Conservation (phyloP, 768 basidiomycete genomes). For the Mycena belliarum region DNA sequence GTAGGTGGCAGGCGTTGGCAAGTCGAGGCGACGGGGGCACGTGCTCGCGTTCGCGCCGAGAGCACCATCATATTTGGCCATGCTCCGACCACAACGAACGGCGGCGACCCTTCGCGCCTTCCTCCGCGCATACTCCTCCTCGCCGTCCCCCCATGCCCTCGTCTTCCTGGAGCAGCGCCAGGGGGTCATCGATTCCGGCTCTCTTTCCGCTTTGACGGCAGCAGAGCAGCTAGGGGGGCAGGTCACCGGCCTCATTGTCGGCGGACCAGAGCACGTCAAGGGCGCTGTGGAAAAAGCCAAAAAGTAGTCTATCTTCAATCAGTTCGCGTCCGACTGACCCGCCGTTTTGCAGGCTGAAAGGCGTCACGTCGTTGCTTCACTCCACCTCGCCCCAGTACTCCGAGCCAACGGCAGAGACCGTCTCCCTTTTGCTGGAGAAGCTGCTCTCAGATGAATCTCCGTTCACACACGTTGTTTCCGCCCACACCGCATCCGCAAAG, state of each 20-base stretch:
- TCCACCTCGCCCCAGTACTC: slow-evolving; percentile 71
- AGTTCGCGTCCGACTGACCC: slow-evolving; percentile 12
- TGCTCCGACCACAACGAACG: slow-evolving; percentile 19
- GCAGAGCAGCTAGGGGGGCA: slow-evolving; percentile 84
- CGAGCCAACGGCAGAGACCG: slow-evolving; percentile 68
- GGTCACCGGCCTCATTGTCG: slow-evolving; percentile 78
- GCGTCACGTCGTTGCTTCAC: slow-evolving; percentile 66
- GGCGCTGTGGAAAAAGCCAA: slow-evolving; percentile 72
- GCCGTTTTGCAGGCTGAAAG: slow-evolving; percentile 54
- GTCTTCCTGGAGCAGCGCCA: slow-evolving; percentile 89
- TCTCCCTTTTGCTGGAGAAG: slow-evolving; percentile 82
- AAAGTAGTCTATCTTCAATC: slow-evolving; percentile 51
- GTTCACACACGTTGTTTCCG: slow-evolving; percentile 90
- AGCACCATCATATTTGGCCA: not conserved
- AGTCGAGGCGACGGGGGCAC: too few relatives aligned
- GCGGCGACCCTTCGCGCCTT: slow-evolving; percentile 20
- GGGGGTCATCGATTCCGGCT: slow-evolving; percentile 80
- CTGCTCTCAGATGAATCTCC: slow-evolving; percentile 60
- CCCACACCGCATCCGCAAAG: slow-evolving; percentile 91
- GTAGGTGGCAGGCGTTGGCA: too few relatives aligned
- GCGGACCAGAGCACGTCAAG: slow-evolving; percentile 66
- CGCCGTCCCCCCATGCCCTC: slow-evolving; percentile 68
- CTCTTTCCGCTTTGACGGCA: slow-evolving; percentile 90
- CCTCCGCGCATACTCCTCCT: slow-evolving; percentile 58
- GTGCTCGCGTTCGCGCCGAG: too few relatives aligned